phyloP scores from a whole-genome alignment of 768 basidiomycete genomes.

The Clitopilus hobsonii region DNA sequence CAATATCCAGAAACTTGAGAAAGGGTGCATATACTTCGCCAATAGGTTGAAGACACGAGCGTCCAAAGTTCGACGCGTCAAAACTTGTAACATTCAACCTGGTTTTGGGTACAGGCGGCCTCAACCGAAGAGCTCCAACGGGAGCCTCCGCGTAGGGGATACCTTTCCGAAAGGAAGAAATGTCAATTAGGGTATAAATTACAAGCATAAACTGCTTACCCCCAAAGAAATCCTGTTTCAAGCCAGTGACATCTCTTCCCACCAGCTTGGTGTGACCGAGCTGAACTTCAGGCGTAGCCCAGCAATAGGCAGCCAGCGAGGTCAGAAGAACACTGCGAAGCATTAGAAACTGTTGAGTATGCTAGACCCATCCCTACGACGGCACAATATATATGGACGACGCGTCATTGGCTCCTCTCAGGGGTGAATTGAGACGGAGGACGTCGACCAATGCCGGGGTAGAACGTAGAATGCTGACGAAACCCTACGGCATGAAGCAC shows the following conservation, averaged over 20 bases:
- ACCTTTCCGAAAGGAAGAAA: constrained; percentile 6
- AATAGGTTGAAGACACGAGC: constrained; percentile 22
- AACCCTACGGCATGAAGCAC: not conserved
- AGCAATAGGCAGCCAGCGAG: not conserved
- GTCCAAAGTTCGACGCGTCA: constrained; percentile 23
- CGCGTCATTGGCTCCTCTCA: not conserved
- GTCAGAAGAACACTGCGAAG: not conserved
- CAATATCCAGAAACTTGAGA: too few relatives aligned
- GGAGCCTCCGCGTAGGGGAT: constrained; percentile 26
- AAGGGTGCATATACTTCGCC: too few relatives aligned
- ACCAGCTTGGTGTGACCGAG: constrained; percentile 6
- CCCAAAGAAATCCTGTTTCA: constrained; percentile 12
- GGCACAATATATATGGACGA: not conserved
- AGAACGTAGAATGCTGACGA: not conserved
- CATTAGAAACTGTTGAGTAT: not conserved
- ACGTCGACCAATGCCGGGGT: not conserved
- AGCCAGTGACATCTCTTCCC: constrained; percentile 6
- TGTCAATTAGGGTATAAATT: too few relatives aligned
- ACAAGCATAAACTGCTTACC: too few relatives aligned
- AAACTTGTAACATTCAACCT: constrained; percentile 17
- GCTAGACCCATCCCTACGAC: not conserved
- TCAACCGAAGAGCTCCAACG: constrained; percentile 21
- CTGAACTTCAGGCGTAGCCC: constrained; percentile 7
- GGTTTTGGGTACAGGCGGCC: constrained; percentile 20
- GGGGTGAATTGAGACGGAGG: not conserved